Evolutionary conservation across 352 stramenopile species (phyloP), one percentile per base, ranked within the genome.

Genomic region (Globisporangium acanthophoron): DNA sequence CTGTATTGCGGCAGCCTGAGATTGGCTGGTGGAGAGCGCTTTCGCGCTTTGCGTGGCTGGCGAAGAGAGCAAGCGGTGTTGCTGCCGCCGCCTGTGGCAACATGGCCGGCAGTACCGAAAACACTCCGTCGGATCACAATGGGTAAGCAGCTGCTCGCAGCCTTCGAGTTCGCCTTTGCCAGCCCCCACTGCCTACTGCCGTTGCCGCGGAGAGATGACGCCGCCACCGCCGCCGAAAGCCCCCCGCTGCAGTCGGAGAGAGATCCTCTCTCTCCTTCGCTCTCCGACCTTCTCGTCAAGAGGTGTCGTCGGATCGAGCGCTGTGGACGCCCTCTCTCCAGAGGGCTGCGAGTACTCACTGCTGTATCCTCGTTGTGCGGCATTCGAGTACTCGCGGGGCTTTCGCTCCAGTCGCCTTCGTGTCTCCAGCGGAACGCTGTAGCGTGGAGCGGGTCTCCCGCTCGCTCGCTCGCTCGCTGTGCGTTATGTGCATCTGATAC

Each of bases 281-380:
- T 31, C 53, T 50, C 44, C 11, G 7, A 16, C 33, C 35, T 15
- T 15, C 35, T 40, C 35, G 11, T 15, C 35, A 2, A 40, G 11
- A 40, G 11, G 8, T 13, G 35, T 9, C 5, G 8, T 20, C 52
- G 67, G 59, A 65, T 74, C 49, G 48, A 62, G 46, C 39, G 63
- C 56, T 72, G 52, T 21, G 54, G 54, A 35, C 48, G 62, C 58
- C 45, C 27, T 51, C 37, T n/a, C 58, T 75, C 66, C 64, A 57
- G 54, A 43, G 50, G 67, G 59, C 56, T 61, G 60, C 70, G 61
- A 70, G 59, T 77, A 66, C 84, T 89, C 85, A 88, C 85, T 95
- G 85, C 85, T 93, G 85, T 87, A 89, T 92, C 82, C 85, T 65
- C 67, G 65, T 94, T 61, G 85, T 91, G 83, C 85, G 90, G 85